Conservation (phyloP, 176 grass and related monocot genomes). For the Aegilops sharonensis region DNA sequence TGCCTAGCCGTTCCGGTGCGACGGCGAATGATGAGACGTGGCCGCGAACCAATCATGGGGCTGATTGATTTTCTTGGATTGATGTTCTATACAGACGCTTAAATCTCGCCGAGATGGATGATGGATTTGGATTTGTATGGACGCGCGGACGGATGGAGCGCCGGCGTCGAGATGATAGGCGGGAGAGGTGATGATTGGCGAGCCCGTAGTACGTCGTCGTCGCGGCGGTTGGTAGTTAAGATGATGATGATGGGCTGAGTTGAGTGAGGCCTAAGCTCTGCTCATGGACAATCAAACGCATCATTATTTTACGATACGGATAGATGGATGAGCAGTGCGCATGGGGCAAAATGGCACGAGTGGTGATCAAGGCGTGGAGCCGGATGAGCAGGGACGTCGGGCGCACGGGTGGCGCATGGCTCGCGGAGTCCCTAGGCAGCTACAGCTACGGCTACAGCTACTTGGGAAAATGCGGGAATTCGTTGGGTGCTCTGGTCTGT, state of each 20-base stretch:
- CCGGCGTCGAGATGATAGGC: background rate
- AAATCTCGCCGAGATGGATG: background rate
- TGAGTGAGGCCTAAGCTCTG: constrained; percentile 38
- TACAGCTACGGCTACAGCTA: background rate
- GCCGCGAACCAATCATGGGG: background rate
- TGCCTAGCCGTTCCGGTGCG: background rate
- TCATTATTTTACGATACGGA: background rate
- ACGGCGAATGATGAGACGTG: constrained; percentile 14
- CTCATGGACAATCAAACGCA: background rate
- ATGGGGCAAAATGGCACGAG: background rate
- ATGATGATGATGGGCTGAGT: background rate
- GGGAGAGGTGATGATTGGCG: background rate
- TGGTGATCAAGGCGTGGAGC: background rate
- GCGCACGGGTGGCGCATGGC: background rate
- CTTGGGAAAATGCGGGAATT: no score
- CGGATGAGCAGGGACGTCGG: background rate
- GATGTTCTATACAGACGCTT: background rate
- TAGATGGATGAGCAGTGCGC: background rate
- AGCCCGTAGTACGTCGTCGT: background rate
- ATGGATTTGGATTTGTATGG: background rate
- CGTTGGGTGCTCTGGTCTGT: background rate
- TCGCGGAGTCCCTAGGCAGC: background rate
- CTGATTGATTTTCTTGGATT: background rate
- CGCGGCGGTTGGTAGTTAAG: constrained; percentile 33
- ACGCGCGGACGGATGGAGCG: background rate